Base-by-base conservation (phyloP, 192 early-diverging fungal species). In the Mortierella hygrophila region DNA sequence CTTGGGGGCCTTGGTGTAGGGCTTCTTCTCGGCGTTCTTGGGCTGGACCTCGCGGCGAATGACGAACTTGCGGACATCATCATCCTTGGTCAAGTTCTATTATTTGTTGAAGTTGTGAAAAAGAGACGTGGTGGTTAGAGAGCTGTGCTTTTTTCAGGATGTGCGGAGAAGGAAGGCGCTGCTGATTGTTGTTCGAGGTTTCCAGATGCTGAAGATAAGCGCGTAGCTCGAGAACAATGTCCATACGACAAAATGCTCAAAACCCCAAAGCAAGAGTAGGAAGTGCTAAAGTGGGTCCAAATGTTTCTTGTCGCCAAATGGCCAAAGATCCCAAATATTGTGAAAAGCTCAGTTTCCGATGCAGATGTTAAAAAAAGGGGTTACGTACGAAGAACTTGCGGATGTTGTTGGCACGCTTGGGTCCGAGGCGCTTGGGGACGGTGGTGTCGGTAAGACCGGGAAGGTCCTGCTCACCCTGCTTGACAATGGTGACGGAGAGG, bases 1-100 rank as follows among this genome's bases (percentile, higher is more conserved):
- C 93, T 97, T 97, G 85, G 91, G 91, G 76, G 91, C 97, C 96
- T 99, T 99, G 93, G 97, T 96, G 94, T 93, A 94, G 78, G 95
- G 91, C 95, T 98, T 97, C 93, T 96, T 97, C 82, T 94, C 96
- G 65, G 93, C 91, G 89, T 94, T 94, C 94, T 96, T 97, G 93
- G 93, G 94, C 83, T 93, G 90, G 80, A 99, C 92, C 90, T 99
- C 97, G 88, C 98, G 97, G 88, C 97, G 97, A 87, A 99, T 98
- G 71, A 99, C 98, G 93, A 97, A 99, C 94, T 99, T 97, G 94
- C 97, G 97, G 78, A 99, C 98, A 93, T 99, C 98, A 92, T 98
- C 98, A 71, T 97, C 97, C 95, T 98, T 97, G 93, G 90, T 94
- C 89, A 99, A 94, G 93, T 97, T 95, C 92, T 93, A 65, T 79